Conservation (phyloP, 768 basidiomycete genomes). For the Xerocomellus intermedius region DNA sequence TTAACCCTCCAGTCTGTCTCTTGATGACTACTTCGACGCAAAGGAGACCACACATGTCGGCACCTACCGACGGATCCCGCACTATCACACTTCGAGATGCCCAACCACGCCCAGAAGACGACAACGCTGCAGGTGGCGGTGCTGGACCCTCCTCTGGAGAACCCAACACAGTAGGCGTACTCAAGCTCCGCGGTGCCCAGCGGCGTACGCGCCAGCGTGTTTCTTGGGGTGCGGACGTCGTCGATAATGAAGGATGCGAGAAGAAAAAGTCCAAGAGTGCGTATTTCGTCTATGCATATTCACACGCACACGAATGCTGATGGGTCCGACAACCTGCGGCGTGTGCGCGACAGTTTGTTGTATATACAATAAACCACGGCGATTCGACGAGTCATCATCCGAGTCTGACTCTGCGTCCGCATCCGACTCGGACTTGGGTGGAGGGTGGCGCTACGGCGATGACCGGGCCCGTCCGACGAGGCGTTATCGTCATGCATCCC, state of each 20-base stretch:
- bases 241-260: conserved; percentile 89
- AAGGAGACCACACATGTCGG: conserved; percentile 37
- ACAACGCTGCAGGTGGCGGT: conserved; percentile 7
- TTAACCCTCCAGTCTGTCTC: too few relatives aligned
- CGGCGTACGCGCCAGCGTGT: conserved; percentile 54
- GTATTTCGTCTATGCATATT: conserved; percentile 26
- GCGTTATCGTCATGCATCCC: conserved; percentile 3
- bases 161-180: conserved; percentile 41
- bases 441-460: not conserved
- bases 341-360: conserved; percentile 72
- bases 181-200: conserved; percentile 59
- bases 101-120: conserved; percentile 34
- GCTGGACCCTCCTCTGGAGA: conserved; percentile 22
- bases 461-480: conserved; percentile 15
- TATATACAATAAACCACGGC: conserved; percentile 83
- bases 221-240: conserved; percentile 78
- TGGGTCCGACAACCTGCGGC: not conserved
- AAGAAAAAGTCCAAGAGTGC: conserved; percentile 92
- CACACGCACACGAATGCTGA: not conserved
- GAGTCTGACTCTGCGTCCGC: conserved; percentile 50
- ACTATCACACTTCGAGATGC: conserved; percentile 47
- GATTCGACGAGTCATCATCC: conserved; percentile 81
- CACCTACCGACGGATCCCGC: conserved; percentile 52
- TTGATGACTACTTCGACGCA: conserved; percentile 26
- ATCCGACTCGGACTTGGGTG: conserved; percentile 30